These are phyloP conservation scores for Scedosporium minutisporum DNA, from an alignment of 2,329 filamentous ascomycete genomes.

Conservation along the genomic window DNA sequence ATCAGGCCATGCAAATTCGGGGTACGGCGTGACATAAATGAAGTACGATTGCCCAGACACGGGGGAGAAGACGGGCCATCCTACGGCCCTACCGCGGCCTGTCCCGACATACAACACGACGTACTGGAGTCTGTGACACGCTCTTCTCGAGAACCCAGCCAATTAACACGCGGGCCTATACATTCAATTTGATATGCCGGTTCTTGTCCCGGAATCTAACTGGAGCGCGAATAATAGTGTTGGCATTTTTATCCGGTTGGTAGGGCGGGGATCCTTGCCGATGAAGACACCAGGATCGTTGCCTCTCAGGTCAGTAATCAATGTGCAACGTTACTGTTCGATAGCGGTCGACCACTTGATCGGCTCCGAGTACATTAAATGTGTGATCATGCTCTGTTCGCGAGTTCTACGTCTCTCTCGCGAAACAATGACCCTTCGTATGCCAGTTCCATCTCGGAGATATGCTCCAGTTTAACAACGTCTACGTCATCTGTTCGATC, in stretches of 20 bases:
- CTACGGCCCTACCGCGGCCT: not conserved
- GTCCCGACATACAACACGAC: not conserved
- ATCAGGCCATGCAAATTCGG: too few relatives aligned
- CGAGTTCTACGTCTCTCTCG: not conserved
- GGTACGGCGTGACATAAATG: too few relatives aligned
- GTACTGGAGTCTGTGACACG: not conserved
- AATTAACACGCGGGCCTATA: not conserved
- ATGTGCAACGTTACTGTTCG: too few relatives aligned
- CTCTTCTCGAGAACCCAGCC: not conserved
- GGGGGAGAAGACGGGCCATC: not conserved
- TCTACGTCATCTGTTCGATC: slow-evolving; percentile 53
- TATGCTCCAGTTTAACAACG: slow-evolving; percentile 37
- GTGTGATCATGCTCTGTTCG: not conserved
- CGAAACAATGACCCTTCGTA: too few relatives aligned
- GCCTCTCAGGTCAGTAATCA: too few relatives aligned
- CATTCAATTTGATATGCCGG: not conserved
- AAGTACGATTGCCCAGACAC: too few relatives aligned
- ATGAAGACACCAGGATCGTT: too few relatives aligned
- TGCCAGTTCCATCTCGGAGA: not conserved
- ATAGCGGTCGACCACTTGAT: too few relatives aligned
- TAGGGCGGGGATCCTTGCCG: too few relatives aligned
- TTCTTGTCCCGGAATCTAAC: not conserved
- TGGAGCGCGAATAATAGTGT: not conserved
- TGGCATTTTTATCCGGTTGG: too few relatives aligned
- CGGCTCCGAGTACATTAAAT: too few relatives aligned